phyloP scores from a whole-genome alignment of 2,329 filamentous ascomycete species.

The Cladophialophora carrionii region DNA sequence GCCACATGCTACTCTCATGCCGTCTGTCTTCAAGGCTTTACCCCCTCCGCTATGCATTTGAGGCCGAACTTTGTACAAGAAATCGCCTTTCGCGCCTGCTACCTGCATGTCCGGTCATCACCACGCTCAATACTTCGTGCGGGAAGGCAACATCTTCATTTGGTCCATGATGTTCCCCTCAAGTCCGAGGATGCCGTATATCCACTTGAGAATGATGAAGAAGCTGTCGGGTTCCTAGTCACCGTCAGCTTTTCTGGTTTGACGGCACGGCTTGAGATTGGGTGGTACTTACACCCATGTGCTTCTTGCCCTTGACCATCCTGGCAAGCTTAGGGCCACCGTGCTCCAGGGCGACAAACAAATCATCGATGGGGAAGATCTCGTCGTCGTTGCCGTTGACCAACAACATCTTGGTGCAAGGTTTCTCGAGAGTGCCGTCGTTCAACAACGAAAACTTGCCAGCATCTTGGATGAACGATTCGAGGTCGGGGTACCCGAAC shows the following conservation, averaged over 20 bases:
- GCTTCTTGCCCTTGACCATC: conserved; percentile 63
- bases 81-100: neutral
- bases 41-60: conserved; percentile 4
- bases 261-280: no score
- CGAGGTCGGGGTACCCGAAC: conserved; percentile 50
- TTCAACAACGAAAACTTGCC: conserved; percentile 59
- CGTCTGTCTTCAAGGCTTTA: neutral
- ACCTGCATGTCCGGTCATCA: neutral
- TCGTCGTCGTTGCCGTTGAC: conserved; percentile 64
- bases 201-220: conserved; percentile 46
- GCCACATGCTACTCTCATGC: neutral
- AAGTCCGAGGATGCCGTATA: conserved; percentile 41
- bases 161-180: conserved; percentile 38
- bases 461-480: conserved; percentile 55
- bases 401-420: conserved; percentile 55
- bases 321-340: conserved; percentile 58
- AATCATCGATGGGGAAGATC: conserved; percentile 66
- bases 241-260: neutral
- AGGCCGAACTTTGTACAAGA: conserved; percentile 10
- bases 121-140: conserved; percentile 34
- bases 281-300: conserved; percentile 59
- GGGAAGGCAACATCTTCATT: conserved; percentile 37
- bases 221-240: conserved; percentile 56
- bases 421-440: conserved; percentile 58
- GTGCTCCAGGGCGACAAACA: conserved; percentile 58